phyloP scores from a whole-genome alignment of 1,284 basidiomycete genomes.

The Takashimella koratensis region DNA sequence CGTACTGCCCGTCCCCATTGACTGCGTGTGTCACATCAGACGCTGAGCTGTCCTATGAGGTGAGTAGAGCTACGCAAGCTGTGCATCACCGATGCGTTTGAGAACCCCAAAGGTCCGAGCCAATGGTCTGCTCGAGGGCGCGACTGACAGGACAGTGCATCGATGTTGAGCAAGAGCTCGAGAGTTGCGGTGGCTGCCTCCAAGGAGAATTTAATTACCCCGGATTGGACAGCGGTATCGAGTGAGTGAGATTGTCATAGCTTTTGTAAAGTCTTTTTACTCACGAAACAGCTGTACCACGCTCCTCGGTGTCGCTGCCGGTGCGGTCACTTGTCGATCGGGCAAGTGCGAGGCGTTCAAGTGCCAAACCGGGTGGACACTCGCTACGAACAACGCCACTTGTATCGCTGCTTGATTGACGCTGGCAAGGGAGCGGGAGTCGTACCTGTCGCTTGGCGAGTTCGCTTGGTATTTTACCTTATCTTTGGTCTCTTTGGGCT shows the following conservation, averaged over 20 bases:
- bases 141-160: no score
- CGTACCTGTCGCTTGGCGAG: no score
- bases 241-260: no score
- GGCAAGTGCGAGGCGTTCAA: background rate
- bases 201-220: slow-evolving; percentile 1
- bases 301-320: background rate
- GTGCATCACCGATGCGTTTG: no score
- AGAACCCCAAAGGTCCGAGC: no score
- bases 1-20: background rate
- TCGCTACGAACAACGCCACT: background rate
- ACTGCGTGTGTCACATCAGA: background rate
- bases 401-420: background rate
- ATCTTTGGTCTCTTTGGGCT: no score
- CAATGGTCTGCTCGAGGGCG: no score
- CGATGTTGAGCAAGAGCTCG: slow-evolving; percentile 10
- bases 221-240: slow-evolving; percentile 4
- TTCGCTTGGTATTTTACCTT: no score
- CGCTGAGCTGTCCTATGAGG: background rate
- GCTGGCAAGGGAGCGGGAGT: no score
- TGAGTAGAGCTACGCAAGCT: background rate
- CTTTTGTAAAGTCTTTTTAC: background rate
- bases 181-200: slow-evolving; percentile 13
- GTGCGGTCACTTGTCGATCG: background rate
- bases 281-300: background rate
- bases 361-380: background rate